Evolutionary conservation across 2,329 filamentous ascomycete species (phyloP).

Genomic region (Dendryphion nanum): DNA sequence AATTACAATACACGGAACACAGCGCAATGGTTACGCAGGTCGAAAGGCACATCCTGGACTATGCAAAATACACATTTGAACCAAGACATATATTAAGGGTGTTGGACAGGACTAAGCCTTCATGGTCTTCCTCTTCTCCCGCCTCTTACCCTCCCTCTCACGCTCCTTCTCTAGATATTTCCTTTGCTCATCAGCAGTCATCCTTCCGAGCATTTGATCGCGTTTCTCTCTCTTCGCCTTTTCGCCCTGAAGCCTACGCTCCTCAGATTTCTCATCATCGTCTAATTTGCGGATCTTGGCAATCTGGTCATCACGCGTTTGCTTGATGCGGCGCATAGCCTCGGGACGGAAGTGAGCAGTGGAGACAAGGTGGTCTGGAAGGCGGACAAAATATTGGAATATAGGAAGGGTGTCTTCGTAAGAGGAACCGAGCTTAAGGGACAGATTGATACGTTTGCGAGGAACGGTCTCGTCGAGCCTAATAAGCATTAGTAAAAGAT

Average conservation of each 20-base stretch:
- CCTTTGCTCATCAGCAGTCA: slow-evolving; percentile 59
- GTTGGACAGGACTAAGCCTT: slow-evolving; percentile 45
- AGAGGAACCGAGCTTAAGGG: slow-evolving; percentile 63
- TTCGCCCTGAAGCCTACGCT: slow-evolving; percentile 53
- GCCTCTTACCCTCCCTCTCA: slow-evolving; percentile 73
- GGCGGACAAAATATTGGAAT: slow-evolving; percentile 76
- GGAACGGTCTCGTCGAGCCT: slow-evolving; percentile 81
- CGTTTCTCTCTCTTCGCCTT: slow-evolving; percentile 78
- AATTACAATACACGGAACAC: slow-evolving; percentile 1
- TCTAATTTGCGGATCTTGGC: slow-evolving; percentile 75
- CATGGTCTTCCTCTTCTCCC: slow-evolving; percentile 62
- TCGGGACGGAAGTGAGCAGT: slow-evolving; percentile 82
- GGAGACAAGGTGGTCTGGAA: slow-evolving; percentile 78
- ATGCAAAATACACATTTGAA: too few relatives aligned
- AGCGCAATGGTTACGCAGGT: too few relatives aligned
- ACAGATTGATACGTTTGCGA: slow-evolving; percentile 83
- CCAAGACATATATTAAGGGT: too few relatives aligned
- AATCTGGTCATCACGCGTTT: slow-evolving; percentile 76
- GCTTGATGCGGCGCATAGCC: slow-evolving; percentile 79
- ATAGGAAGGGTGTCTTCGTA: slow-evolving; percentile 66
- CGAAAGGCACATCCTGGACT: too few relatives aligned
- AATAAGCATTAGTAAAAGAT: slow-evolving; percentile 7
- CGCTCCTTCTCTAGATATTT: slow-evolving; percentile 76
- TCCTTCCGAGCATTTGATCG: slow-evolving; percentile 66
- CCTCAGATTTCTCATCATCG: slow-evolving; percentile 68